These are phyloP conservation scores for Aspergillus sp. DNA, from an alignment of 2,329 filamentous ascomycete genomes.

Conservation along the genomic window DNA sequence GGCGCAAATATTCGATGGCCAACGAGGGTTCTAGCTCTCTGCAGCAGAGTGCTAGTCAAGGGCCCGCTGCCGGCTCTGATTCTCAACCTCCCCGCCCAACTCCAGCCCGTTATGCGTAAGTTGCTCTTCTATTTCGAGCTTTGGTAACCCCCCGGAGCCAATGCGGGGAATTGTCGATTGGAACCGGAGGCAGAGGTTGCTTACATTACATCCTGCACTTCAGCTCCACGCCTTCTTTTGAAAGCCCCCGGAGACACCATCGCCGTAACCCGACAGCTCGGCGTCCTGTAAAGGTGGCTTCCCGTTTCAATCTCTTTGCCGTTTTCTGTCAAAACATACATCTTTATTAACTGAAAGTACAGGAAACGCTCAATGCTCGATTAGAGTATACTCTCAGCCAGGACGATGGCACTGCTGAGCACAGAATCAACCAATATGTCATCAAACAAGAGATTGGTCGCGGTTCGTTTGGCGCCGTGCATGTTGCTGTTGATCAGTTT, in stretches of 20 bases:
- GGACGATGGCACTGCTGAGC: constrained; percentile 75
- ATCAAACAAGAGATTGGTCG: constrained; percentile 96
- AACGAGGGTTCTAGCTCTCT: constrained; percentile 19
- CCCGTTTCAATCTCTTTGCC: neutral
- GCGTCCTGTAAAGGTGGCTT: constrained; percentile 60
- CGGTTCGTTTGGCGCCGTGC: constrained; percentile 91
- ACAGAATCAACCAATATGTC: constrained; percentile 90
- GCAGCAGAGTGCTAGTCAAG: constrained; percentile 20
- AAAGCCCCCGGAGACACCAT: constrained; percentile 66
- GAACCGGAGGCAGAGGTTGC: constrained; percentile 12
- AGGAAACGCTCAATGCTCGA: constrained; percentile 90
- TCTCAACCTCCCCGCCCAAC: constrained; percentile 18
- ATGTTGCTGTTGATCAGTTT: constrained; percentile 85
- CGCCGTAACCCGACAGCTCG: constrained; percentile 60
- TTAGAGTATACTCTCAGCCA: constrained; percentile 85
- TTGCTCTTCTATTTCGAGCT: constrained; percentile 1
- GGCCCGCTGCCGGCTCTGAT: constrained; percentile 12
- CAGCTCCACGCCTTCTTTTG: constrained; percentile 59
- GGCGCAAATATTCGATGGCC: constrained; percentile 23
- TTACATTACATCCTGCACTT: neutral
- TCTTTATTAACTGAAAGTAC: constrained; percentile 7
- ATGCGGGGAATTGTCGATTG: neutral
- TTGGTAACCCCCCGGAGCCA: neutral
- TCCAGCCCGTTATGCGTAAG: constrained; percentile 30
- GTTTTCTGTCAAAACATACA: neutral